Conservation (phyloP, 1,284 basidiomycete genomes). For the Apiotrichum laibachii region DNA sequence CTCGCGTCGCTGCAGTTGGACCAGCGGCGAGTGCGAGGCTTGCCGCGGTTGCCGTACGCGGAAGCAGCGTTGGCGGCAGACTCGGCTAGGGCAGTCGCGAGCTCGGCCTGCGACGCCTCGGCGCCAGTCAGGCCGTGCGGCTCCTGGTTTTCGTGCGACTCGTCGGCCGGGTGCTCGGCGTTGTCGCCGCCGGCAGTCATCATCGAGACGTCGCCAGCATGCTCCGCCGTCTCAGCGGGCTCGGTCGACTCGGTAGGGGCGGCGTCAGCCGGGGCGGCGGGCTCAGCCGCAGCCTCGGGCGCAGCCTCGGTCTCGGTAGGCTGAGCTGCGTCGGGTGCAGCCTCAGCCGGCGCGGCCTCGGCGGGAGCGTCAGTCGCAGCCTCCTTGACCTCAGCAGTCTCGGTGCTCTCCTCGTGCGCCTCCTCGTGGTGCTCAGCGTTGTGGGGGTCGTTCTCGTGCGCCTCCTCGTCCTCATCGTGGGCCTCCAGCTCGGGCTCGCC, state of each 20-base stretch:
- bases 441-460: constrained; percentile 24
- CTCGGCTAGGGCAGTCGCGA: constrained; percentile 25
- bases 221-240: constrained; percentile 16
- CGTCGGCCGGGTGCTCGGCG: not conserved
- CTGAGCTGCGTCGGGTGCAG: constrained; percentile 16
- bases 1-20: constrained; percentile 28
- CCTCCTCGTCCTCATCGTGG: constrained; percentile 45
- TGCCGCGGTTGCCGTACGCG: constrained; percentile 29
- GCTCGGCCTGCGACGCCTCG: constrained; percentile 23
- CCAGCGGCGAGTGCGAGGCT: constrained; percentile 25
- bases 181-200: constrained; percentile 21
- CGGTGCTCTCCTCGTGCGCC: constrained; percentile 13
- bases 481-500: constrained; percentile 19
- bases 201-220: constrained; percentile 38
- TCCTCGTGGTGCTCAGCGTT: constrained; percentile 26
- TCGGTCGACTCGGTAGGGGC: constrained; percentile 3
- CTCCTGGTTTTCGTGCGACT: not conserved
- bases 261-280: not conserved
- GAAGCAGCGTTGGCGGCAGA: constrained; percentile 37
- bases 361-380: constrained; percentile 18
- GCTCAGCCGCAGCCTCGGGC: constrained; percentile 6
- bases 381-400: constrained; percentile 47
- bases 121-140: constrained; percentile 12
- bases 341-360: constrained; percentile 12
- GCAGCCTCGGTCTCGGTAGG: constrained; percentile 5